Base-by-base conservation (phyloP, 192 early-diverging fungal genomes). In the Funneliformis mosseae region DNA sequence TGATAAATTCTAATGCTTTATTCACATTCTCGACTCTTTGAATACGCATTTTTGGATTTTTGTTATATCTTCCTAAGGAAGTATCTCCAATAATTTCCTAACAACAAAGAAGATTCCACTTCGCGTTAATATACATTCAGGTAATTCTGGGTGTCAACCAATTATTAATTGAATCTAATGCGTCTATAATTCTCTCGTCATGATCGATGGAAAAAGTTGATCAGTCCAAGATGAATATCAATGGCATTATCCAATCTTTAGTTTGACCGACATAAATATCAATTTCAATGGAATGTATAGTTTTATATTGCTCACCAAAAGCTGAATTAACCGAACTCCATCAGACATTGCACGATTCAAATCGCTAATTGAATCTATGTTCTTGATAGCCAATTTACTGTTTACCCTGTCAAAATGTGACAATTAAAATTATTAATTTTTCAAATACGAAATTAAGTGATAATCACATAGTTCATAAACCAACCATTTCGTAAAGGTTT, bases 1-100 rank as follows among this genome's bases (percentile, higher is more conserved):
- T 92, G 81, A 99, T 96, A 84, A 96, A 99, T 77, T 96, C 95
- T 48, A 99, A 88, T 21, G 96, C 95, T 84, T 93, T 95, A 89
- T 97, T 97, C 46, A 94, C 90, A 85, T 99, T 99, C 81, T 99
- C 97, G 61, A 98, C 92, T 76, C 93, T 95, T 83, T 99, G 97
- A 82, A 99, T 95, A 45, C 96, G 92, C 88, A 98, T 91, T 80
- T 91, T 91, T 8, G 97, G 96, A 82, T 90, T 91, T 76, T 91
- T 92, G 87, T 96, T 97, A 88, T 94, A 97, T 70, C 89, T 89
- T 23, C 95, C 95, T 10, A 99, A 85, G 38, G 90, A 91, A 77
- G 92, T 91, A 81, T 96, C 96, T 59, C 97, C 95, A 84, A 98
- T 97, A 82, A 98, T 96, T 91, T 98, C 96, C 90, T 90, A 85